Base-by-base conservation (phyloP, 768 basidiomycete species). In the Butyriboletus loyo region DNA sequence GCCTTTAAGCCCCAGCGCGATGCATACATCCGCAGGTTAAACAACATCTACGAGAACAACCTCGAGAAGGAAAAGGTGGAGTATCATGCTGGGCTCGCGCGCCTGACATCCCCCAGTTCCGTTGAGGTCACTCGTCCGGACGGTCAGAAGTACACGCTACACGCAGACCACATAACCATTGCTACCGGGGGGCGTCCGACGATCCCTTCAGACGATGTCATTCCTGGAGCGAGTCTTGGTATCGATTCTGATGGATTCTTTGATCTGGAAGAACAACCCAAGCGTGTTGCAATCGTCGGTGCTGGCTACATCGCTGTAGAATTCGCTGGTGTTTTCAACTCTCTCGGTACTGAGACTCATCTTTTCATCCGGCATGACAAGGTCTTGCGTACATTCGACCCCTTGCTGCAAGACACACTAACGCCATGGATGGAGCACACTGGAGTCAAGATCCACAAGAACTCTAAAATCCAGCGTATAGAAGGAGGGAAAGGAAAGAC, bases 231-330 rank as follows among this genome's bases (percentile, higher is more conserved):
- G 9, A 85, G 84, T 35, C 80, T 90, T 39, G 97, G 95, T 25
- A 96, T 92, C 58, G 77, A 86, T 72, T 96, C 92, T 9, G 97
- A 99, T 68, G 95, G 94, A 3, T 99, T 99, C 78, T 99, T 99
- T 63, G 91, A 84, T 40, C 82, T 99, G 40, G 83, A 84, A 58
- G 80, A 87, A 46, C 93, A 96, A 69, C 97, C 97, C 9, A 91
- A 87, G 72, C 83, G 93, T 52, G 94, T 97, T 28, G 95, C 87
- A 4, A 87, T 98, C 49, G 86, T 98, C 38, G 97, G 97, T 41
- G 97, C 97, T 14, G 97, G 97, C 1, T 99, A 99, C 70, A 98
- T 99, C 60, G 94, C 94, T 17, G 91, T 98, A 55, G 97, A 99
- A 72, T 84, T 99, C 41, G 92, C 96, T 5, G 97, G 97, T 19